Conservation (phyloP, 2,329 filamentous ascomycete genomes). For the Xylariaceae sp. region DNA sequence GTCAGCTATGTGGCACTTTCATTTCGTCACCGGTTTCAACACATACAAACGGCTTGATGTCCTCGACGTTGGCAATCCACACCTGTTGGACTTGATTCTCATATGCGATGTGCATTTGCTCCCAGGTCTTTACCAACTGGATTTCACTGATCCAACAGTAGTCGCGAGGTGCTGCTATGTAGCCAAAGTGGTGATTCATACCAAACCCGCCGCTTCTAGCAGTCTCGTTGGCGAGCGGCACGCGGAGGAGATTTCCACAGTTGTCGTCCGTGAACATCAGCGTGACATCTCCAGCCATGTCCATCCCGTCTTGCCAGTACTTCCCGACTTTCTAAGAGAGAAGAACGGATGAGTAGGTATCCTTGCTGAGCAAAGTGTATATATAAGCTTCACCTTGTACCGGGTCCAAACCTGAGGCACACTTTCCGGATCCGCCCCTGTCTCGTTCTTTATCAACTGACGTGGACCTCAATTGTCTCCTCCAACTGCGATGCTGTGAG, state of each 20-base stretch:
- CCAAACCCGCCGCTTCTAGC: slow-evolving; percentile 45
- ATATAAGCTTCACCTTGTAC: not conserved
- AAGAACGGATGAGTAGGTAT: slow-evolving; percentile 50
- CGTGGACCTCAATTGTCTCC: not conserved
- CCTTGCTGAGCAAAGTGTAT: not conserved
- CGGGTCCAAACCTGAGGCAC: not conserved
- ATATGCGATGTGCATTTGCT: slow-evolving; percentile 57
- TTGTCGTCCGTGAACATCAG: slow-evolving; percentile 60
- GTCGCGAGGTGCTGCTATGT: slow-evolving; percentile 45
- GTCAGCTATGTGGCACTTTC: slow-evolving; percentile 39
- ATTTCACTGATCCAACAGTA: slow-evolving; percentile 64
- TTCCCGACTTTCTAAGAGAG: slow-evolving; percentile 48
- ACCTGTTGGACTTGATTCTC: slow-evolving; percentile 56
- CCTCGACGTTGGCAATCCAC: slow-evolving; percentile 67
- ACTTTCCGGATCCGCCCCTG: not conserved
- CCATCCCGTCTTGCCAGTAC: slow-evolving; percentile 56
- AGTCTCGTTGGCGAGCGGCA: slow-evolving; percentile 51
- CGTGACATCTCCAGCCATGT: slow-evolving; percentile 56
- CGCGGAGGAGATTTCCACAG: slow-evolving; percentile 54
- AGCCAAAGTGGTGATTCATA: slow-evolving; percentile 49
- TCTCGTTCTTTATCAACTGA: too few relatives aligned
- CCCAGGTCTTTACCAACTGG: slow-evolving; percentile 40
- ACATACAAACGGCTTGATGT: slow-evolving; percentile 54
- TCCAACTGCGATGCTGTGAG: not conserved
- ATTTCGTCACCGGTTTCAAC: slow-evolving; percentile 45